Percentiles rank a stretch among this genome's conserved stretches.
Evolutionary conservation across 305 asterid species (phyloP).

Genomic region (Fraxinus velutina): DNA sequence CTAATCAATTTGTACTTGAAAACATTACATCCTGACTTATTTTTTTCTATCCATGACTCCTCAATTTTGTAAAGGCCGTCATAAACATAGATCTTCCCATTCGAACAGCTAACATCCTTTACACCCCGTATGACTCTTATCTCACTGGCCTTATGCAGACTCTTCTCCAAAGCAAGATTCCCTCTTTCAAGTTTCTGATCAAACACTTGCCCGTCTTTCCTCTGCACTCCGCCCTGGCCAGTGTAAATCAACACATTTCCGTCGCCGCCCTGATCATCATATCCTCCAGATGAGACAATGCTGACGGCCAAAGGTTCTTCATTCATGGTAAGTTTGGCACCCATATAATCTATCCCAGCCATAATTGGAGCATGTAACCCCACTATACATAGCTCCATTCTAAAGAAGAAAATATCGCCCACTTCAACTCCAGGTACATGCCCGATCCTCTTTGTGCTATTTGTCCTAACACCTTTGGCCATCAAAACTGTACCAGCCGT

Average conservation of each 20-base stretch:
- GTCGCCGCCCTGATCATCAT: conserved; percentile 51
- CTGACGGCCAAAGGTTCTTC: conserved; percentile 54
- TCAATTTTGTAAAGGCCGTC: conserved; percentile 78
- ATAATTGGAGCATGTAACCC: conserved; percentile 54
- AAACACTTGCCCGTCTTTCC: conserved; percentile 58
- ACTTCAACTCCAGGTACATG: conserved; percentile 48
- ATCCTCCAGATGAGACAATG: conserved; percentile 53
- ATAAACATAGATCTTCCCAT: conserved; percentile 67
- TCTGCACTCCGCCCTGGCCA: conserved; percentile 75
- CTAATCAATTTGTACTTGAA: conserved; percentile 75
- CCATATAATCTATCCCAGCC: conserved; percentile 56
- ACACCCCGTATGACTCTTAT: conserved; percentile 80
- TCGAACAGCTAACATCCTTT: conserved; percentile 38
- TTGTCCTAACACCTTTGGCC: conserved; percentile 43
- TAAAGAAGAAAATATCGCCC: conserved; percentile 48
- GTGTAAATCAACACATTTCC: conserved; percentile 55
- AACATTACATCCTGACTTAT: conserved; percentile 62
- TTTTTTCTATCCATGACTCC: conserved; percentile 77
- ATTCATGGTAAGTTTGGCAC: conserved; percentile 37
- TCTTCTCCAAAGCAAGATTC: conserved; percentile 83
- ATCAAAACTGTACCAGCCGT: conserved; percentile 37
- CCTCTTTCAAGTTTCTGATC: conserved; percentile 93
- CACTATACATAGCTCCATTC: conserved; percentile 51
- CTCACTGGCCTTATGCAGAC: conserved; percentile 70
- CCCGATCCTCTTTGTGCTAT: conserved; percentile 38